phyloP scores from a whole-genome alignment of 2,329 filamentous ascomycete species.

The Claviceps pazoutovae region DNA sequence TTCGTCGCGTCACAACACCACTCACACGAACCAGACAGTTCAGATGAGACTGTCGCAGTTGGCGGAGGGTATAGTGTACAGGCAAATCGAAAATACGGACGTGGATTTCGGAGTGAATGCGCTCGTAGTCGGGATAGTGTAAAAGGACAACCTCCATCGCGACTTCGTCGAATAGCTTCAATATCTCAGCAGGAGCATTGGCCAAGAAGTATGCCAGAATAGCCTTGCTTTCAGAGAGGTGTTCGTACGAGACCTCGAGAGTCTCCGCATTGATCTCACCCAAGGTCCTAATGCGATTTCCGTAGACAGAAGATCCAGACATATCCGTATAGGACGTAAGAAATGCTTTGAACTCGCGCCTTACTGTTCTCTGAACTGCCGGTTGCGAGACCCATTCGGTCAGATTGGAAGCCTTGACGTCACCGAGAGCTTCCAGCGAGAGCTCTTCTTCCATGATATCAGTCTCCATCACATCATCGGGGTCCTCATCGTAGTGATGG shows the following conservation, averaged over 20 bases:
- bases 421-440: slow-evolving; percentile 76
- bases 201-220: slow-evolving; percentile 91
- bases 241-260: slow-evolving; percentile 89
- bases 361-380: slow-evolving; percentile 82
- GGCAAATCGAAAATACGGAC: slow-evolving; percentile 92
- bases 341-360: slow-evolving; percentile 94
- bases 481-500: slow-evolving; percentile 87
- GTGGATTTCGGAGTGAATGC: slow-evolving; percentile 94
- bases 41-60: slow-evolving; percentile 86
- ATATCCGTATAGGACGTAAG: slow-evolving; percentile 91
- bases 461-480: slow-evolving; percentile 79
- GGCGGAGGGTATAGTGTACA: slow-evolving; percentile 85
- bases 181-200: slow-evolving; percentile 86
- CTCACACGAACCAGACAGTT: slow-evolving; percentile 92
- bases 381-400: slow-evolving; percentile 92
- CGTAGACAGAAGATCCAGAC: slow-evolving; percentile 82
- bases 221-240: slow-evolving; percentile 79
- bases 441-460: slow-evolving; percentile 95
- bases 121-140: slow-evolving; percentile 94
- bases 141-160: slow-evolving; percentile 93
- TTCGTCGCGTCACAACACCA: slow-evolving; percentile 87
- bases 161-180: slow-evolving; percentile 92
- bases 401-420: slow-evolving; percentile 84
- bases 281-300: slow-evolving; percentile 84
- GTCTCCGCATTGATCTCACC: slow-evolving; percentile 95